A percentile compares a stretch with the other conserved stretches of the same genome.
phyloP scores from a whole-genome alignment of 805 yeast genomes.

The Hanseniaspora clermontiae region DNA sequence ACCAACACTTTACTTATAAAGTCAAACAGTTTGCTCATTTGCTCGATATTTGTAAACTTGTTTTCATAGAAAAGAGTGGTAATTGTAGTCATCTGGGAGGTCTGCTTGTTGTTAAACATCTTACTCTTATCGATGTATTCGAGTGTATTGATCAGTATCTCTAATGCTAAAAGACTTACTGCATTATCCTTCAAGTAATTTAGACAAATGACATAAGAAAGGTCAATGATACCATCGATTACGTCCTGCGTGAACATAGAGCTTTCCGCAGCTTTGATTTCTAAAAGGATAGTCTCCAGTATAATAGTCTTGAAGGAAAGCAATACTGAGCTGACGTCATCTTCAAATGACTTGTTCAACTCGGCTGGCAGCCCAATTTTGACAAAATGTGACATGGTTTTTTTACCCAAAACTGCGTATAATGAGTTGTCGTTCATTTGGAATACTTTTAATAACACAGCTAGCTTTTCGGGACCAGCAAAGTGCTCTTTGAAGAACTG shows the following conservation, averaged over 20 bases:
- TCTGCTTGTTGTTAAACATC: not conserved
- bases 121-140: not conserved
- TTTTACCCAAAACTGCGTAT: not conserved
- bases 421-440: not conserved
- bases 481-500: not conserved
- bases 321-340: not conserved
- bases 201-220: slow-evolving; percentile 3
- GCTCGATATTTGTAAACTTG: not conserved
- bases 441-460: not conserved
- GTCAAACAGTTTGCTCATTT: not conserved
- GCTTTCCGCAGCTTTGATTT: not conserved
- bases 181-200: slow-evolving; percentile 5
- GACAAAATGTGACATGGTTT: not conserved
- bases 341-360: not conserved
- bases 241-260: not conserved
- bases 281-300: slow-evolving; percentile 1
- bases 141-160: not conserved
- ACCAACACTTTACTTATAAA: not conserved
- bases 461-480: not conserved
- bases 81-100: slow-evolving; percentile 1
- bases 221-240: not conserved
- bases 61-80: not conserved
- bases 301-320: not conserved
- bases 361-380: not conserved
- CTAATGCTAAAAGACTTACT: not conserved